A percentile compares a stretch with the other conserved stretches of the same genome.
Conservation (phyloP, 1,284 basidiomycete species). For the Dichomitus squalens region DNA sequence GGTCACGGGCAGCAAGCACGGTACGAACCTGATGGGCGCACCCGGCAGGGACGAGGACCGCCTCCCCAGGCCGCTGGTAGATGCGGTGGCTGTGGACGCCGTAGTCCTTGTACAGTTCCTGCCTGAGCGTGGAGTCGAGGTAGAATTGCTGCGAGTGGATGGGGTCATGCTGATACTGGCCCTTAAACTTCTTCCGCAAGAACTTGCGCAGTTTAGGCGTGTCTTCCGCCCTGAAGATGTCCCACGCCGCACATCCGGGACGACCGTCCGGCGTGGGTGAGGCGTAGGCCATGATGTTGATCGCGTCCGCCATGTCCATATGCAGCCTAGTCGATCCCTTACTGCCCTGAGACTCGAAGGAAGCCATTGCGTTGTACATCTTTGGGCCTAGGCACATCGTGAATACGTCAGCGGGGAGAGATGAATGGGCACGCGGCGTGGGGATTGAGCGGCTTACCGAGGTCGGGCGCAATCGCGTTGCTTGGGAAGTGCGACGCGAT, state of each 20-base stretch:
- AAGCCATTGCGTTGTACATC: slow-evolving; percentile 81
- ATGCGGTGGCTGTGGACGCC: slow-evolving; percentile 82
- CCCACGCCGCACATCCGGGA: slow-evolving; percentile 89
- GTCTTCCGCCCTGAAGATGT: slow-evolving; percentile 85
- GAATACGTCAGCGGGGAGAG: neutral
- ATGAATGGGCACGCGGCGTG: slow-evolving; percentile 2
- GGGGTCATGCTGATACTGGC: slow-evolving; percentile 68
- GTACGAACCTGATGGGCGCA: slow-evolving; percentile 87
- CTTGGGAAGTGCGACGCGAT: slow-evolving; percentile 86
- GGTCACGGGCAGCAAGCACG: too few relatives aligned
- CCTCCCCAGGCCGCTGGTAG: slow-evolving; percentile 91
- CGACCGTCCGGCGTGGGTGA: slow-evolving; percentile 60
- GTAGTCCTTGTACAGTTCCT: slow-evolving; percentile 66
- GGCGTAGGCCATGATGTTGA: slow-evolving; percentile 90
- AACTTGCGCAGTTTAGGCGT: slow-evolving; percentile 79
- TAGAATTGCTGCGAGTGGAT: slow-evolving; percentile 93
- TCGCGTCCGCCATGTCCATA: slow-evolving; percentile 96
- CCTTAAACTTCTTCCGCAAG: slow-evolving; percentile 61
- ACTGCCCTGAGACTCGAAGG: slow-evolving; percentile 60
- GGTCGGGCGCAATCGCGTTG: slow-evolving; percentile 84
- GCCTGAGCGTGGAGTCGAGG: slow-evolving; percentile 70
- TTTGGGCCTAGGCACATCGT: slow-evolving; percentile 54
- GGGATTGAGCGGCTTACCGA: slow-evolving; percentile 52
- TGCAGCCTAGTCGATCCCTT: slow-evolving; percentile 88
- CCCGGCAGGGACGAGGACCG: slow-evolving; percentile 94